Base-by-base conservation (phyloP, 2,329 filamentous ascomycete genomes). In the Xylariaceae sp. region DNA sequence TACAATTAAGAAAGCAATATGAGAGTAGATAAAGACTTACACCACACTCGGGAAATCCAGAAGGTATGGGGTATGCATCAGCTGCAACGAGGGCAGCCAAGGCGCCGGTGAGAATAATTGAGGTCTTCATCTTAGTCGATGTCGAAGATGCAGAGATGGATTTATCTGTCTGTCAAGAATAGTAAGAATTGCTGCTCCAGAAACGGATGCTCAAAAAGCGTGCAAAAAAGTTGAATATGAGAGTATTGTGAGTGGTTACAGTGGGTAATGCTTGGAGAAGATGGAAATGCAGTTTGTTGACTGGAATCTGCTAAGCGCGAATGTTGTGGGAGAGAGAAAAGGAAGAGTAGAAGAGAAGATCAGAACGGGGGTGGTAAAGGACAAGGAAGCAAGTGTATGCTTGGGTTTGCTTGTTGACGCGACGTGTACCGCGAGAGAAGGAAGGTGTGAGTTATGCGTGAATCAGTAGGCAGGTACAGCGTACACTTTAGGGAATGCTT, bases 61-160 rank as follows among this genome's bases (percentile, higher is more conserved):
- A 68, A 52, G 68, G 47, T 4, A 70, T 69, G 50, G 67, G 63
- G 40, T 72, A 45, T 57, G 72, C 65, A 66, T 81, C 78, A 33
- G 74, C 77, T 15, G 69, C 69, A 56, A 65, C 73, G 33, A 73
- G 64, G 41, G 73, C 70, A 58, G 72, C 73, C 50, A 77, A 64
- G 59, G 73, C 66, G 67, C 73, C 72, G 64, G 77, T 61, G 57
- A 77, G 64, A 62, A 80, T 62, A 61, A 77, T 58, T 53, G 72
- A 66, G 50, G 73, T 71, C 78, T 81, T 83, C 80, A 82, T 83
- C 61, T 75, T 81, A 74, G 37, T 21, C 51, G 45, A 42, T 44
- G 50, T 54, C 26, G 23, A 48, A 48, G 33, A 46, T 46, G 8
- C 24, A 39, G 32, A 6, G 47, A n/a, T 32, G 15, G 40, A 41